These are phyloP conservation scores for Adiantum capillusveneris DNA, from an alignment of 75 land plant genomes.

Conservation along the genomic window DNA sequence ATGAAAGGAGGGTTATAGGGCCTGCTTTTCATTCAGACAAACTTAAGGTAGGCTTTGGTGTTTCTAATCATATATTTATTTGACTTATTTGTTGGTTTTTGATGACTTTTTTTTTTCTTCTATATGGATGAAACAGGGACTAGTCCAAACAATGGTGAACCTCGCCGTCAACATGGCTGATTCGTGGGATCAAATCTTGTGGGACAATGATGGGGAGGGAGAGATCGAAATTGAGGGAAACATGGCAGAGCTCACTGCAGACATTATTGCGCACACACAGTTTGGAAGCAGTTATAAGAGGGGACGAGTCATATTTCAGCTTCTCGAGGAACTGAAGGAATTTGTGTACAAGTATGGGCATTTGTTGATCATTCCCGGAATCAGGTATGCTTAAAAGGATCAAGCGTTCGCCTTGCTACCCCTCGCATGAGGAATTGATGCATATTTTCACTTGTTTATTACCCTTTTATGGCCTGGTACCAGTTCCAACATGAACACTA, in stretches of 20 bases:
- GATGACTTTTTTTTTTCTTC: neutral
- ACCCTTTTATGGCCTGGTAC: no score
- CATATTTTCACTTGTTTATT: no score
- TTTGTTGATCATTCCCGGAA: conserved; percentile 38
- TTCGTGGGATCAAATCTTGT: conserved; percentile 34
- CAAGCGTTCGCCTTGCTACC: no score
- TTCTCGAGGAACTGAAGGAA: conserved; percentile 29
- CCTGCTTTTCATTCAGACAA: conserved; percentile 58
- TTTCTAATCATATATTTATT: no score
- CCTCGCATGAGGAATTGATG: no score
- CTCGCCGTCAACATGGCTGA: conserved; percentile 18
- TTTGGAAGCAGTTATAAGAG: conserved; percentile 64
- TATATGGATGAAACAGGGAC: conserved; percentile 15
- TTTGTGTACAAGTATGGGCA: conserved; percentile 13
- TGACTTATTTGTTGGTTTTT: neutral
- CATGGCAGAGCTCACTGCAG: conserved; percentile 33
- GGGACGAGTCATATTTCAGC: conserved; percentile 46
- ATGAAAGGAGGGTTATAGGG: conserved; percentile 44
- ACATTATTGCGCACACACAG: conserved; percentile 61
- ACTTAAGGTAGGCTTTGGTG: no score
- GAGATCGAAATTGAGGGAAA: conserved; percentile 60
- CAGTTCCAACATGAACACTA: no score
- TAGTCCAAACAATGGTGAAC: conserved; percentile 16
- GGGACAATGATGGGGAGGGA: conserved; percentile 17
- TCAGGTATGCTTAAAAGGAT: conserved; percentile 24